These are phyloP conservation scores for carrot (Daucus carota) DNA, from an alignment of 129 eudicot genomes.

Conservation along the genomic window DH1_v3.0 NC_030381.2:39699001-39699500, in stretches of 20 bases:
- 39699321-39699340: background rate
- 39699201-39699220: too few relatives aligned
- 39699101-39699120: background rate
- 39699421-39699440: constrained; percentile 79
- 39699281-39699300: background rate
- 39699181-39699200: background rate
- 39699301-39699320: background rate
- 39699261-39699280: background rate
- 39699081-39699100: constrained; percentile 77
- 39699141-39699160: background rate
- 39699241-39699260: background rate
- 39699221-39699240: too few relatives aligned
- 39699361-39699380: background rate
- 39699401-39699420: constrained; percentile 37
- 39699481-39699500: constrained; percentile 74
- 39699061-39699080: constrained; percentile 91
- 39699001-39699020: constrained; percentile 99
- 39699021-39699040: constrained; percentile 99
- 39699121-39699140: background rate
- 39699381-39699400: background rate
- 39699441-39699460: constrained; percentile 66
- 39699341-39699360: constrained; percentile 2
- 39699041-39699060: constrained; percentile 98
- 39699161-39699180: background rate
- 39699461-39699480: constrained; percentile 69